A percentile compares a stretch with the other conserved stretches of the same genome.
phyloP scores from a whole-genome alignment of 2,329 filamentous ascomycete species.

The Hypoxylon sp. region DNA sequence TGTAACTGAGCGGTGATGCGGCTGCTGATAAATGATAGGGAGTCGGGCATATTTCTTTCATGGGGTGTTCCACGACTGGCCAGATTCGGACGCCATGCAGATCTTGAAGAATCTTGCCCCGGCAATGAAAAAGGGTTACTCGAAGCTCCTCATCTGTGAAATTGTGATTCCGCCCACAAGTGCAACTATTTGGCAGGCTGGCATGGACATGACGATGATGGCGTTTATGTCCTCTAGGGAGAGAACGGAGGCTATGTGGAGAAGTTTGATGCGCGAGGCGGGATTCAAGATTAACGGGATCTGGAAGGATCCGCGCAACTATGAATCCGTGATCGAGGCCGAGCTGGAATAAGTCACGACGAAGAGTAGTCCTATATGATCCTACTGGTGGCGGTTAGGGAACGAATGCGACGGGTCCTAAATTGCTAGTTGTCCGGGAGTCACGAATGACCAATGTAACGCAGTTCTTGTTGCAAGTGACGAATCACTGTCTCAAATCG shows the following conservation, averaged over 20 bases:
- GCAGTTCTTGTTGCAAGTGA: too few relatives aligned
- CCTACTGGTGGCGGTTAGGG: too few relatives aligned
- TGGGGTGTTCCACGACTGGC: conserved; percentile 52
- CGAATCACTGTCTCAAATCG: too few relatives aligned
- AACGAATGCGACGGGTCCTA: too few relatives aligned
- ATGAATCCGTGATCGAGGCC: conserved; percentile 36
- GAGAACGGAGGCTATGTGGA: conserved; percentile 35
- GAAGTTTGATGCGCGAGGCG: conserved; percentile 26
- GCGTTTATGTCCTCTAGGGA: conserved; percentile 27
- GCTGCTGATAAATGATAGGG: conserved; percentile 21
- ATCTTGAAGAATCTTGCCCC: conserved; percentile 46
- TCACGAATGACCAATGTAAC: too few relatives aligned
- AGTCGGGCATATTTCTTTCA: conserved; percentile 47
- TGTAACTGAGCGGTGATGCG: not conserved
- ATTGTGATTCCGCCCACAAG: conserved; percentile 49
- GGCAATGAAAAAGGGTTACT: conserved; percentile 48
- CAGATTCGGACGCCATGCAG: conserved; percentile 42
- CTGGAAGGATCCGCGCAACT: conserved; percentile 29
- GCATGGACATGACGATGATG: conserved; percentile 38
- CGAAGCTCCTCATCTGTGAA: conserved; percentile 54
- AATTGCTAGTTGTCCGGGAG: too few relatives aligned
- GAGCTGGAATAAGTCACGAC: conserved; percentile 30
- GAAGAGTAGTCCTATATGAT: not conserved
- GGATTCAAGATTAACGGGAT: conserved; percentile 34
- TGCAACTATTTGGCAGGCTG: conserved; percentile 38